These are phyloP conservation scores for Phytophthora crassamura DNA, from an alignment of 352 stramenopile genomes.

Conservation along the genomic window DNA sequence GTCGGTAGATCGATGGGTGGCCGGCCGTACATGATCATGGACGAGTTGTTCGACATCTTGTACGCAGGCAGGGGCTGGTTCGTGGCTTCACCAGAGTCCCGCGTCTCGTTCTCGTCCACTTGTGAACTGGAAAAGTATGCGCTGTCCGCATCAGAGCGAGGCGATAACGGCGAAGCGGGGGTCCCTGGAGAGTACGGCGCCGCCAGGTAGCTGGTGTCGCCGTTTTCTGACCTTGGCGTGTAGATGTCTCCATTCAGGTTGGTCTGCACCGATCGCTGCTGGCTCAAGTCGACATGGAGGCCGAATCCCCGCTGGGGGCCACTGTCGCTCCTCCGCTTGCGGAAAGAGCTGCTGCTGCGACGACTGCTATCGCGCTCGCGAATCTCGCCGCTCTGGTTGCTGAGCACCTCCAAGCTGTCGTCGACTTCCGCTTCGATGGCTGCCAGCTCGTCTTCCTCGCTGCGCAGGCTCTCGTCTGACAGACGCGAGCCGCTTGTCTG, in stretches of 20 bases:
- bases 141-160: conserved; percentile 62
- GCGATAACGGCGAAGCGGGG: conserved; percentile 48
- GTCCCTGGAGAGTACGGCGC: conserved; percentile 54
- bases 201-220: conserved; percentile 54
- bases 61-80: conserved; percentile 52
- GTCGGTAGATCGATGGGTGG: conserved; percentile 25
- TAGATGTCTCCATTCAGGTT: conserved; percentile 27
- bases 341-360: conserved; percentile 37
- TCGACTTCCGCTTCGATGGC: conserved; percentile 82
- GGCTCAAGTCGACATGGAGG: conserved; percentile 62
- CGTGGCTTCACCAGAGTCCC: conserved; percentile 23
- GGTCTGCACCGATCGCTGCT: conserved; percentile 28
- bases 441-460: conserved; percentile 70
- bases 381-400: conserved; percentile 69
- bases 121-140: conserved; percentile 62
- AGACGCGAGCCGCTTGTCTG: conserved; percentile 62
- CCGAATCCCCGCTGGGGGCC: conserved; percentile 61
- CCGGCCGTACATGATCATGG: conserved; percentile 74
- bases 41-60: conserved; percentile 49
- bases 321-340: conserved; percentile 37
- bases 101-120: conserved; percentile 48
- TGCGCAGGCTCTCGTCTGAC: conserved; percentile 61
- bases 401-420: conserved; percentile 80
- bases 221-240: conserved; percentile 48
- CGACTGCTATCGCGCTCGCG: conserved; percentile 49